Percentiles rank a stretch among this genome's conserved stretches.
Conservation (phyloP, 2,329 filamentous ascomycete genomes). For the Colletotrichum falcatum region DNA sequence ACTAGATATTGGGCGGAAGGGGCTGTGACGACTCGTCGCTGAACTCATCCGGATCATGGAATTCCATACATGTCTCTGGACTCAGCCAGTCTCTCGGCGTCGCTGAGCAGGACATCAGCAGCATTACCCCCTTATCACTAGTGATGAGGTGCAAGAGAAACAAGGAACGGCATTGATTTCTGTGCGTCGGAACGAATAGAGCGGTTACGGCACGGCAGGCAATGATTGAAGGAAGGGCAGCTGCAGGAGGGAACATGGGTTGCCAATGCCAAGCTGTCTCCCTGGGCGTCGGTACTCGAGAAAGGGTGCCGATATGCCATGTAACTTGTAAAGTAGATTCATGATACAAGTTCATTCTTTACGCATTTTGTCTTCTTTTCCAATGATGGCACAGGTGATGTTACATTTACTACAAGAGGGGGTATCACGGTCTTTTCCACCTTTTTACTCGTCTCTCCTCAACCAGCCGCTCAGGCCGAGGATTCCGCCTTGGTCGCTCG, state of each 20-base stretch:
- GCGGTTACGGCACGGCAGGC: slow-evolving; percentile 18
- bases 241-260: neutral
- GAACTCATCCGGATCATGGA: slow-evolving; percentile 6
- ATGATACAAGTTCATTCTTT: slow-evolving; percentile 41
- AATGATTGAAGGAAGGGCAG: slow-evolving; percentile 13
- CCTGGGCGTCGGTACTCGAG: slow-evolving; percentile 11
- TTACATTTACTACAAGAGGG: slow-evolving; percentile 3
- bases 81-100: neutral
- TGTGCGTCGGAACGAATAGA: slow-evolving; percentile 14
- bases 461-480: slow-evolving; percentile 68
- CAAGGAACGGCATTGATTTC: slow-evolving; percentile 15
- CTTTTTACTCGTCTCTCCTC: slow-evolving; percentile 41
- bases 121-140: neutral
- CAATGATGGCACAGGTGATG: slow-evolving; percentile 7
- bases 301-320: slow-evolving; percentile 21
- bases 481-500: slow-evolving; percentile 72
- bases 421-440: slow-evolving; percentile 23
- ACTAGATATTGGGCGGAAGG: slow-evolving; percentile 51
- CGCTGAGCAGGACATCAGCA: neutral
- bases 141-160: slow-evolving; percentile 3
- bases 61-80: neutral
- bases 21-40: slow-evolving; percentile 19
- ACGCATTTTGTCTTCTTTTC: neutral
- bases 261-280: slow-evolving; percentile 18
- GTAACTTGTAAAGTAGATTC: slow-evolving; percentile 43